Evolutionary conservation across 2,329 filamentous ascomycete genomes (phyloP), one percentile per base, ranked within the genome.

Genomic region (Arthrobotrys iridis): DNA sequence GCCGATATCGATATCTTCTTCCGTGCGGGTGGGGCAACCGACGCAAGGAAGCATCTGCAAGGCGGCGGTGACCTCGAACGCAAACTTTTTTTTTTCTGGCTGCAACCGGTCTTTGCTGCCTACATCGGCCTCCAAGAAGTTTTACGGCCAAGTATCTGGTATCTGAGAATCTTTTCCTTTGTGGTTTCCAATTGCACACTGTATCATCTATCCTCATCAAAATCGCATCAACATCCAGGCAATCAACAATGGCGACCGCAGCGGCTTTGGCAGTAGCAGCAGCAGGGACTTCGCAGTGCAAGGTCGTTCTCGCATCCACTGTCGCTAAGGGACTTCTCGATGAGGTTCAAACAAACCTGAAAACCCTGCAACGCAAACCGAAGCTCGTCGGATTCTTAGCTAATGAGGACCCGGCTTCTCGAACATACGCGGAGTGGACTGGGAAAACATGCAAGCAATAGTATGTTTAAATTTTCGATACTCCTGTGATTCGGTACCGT

Each of bases 341-440:
- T 80, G 90, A 89, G 77, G 85, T 96, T 52, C 86, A 90, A 80
- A 88, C 87, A 78, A 85, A 82, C 33, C 81, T 81, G 74, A 83
- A 83, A 48, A 72, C 77, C 45, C 57, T 79, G 46, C 78, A 68
- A 71, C 79, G 81, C 43, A 85, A 89, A 81, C 93, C 95, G 33
- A 89, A 91, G 76, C 87, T 99, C 62, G 91, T 94, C 46, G 95
- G 94, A 72, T 97, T 97, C 83, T 86, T 99, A 67, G 93, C 94
- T 78, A 98, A 97, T 83, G 87, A 88, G 78, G 95, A 99, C 83
- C 93, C 93, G 28, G 92, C 93, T 40, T 94, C 94, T 30, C 86
- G 91, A 79, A 93, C 96, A 85, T 98, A 99, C 82, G 95, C 95
- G 64, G 92, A 97, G 83, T 97, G 93, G 92, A 97, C 94, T 41